Evolutionary conservation across 495 filamentous ascomycete species (phyloP).

Genomic region (Aspergillus asperescens): DNA sequence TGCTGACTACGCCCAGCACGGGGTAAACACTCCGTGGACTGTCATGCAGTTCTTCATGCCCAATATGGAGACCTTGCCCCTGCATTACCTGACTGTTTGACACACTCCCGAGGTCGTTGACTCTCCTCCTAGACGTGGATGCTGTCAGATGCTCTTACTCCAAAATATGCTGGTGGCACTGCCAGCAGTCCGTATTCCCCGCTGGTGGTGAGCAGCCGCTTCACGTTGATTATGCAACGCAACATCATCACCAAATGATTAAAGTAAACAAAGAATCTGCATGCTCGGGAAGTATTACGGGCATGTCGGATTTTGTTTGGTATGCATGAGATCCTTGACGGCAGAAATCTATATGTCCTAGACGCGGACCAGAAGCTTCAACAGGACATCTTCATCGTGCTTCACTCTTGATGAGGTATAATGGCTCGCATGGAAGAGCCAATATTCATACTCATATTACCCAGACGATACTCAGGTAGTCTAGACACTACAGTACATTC

Average conservation of each 20-base stretch:
- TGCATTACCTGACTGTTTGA: constrained; percentile 2
- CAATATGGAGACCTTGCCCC: constrained; percentile 8
- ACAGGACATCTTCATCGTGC: background rate
- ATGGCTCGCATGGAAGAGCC: too few relatives aligned
- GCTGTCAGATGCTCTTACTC: too few relatives aligned
- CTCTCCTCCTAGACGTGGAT: background rate
- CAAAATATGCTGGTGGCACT: too few relatives aligned
- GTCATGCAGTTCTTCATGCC: constrained; percentile 7
- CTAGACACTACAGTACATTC: background rate
- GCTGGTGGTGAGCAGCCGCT: too few relatives aligned
- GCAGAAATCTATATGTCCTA: background rate
- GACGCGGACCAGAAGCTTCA: background rate
- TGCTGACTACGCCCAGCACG: background rate
- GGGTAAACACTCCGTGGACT: constrained; percentile 1
- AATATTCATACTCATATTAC: too few relatives aligned
- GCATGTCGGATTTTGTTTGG: background rate
- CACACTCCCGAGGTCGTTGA: background rate
- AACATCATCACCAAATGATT: too few relatives aligned
- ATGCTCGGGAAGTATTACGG: background rate
- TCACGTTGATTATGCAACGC: too few relatives aligned
- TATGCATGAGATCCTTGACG: background rate
- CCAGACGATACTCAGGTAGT: too few relatives aligned
- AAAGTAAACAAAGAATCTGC: too few relatives aligned
- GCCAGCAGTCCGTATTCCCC: too few relatives aligned
- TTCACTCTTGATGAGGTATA: background rate